A percentile compares a stretch with the other conserved stretches of the same genome.
Evolutionary conservation across 2,329 filamentous ascomycete genomes (phyloP).

Genomic region (Talaromyces pinophilus): DNA sequence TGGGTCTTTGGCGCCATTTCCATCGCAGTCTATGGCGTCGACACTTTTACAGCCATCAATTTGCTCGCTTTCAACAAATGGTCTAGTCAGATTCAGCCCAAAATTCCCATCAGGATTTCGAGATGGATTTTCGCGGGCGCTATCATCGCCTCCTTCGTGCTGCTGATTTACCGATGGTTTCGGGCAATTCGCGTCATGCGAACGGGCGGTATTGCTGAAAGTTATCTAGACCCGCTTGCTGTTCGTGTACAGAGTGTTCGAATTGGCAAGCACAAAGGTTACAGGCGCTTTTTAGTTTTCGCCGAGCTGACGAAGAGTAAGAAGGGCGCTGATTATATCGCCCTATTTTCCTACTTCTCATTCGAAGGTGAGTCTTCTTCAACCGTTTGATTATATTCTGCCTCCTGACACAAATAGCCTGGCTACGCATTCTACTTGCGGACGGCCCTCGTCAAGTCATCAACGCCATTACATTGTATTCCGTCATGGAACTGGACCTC

Average conservation of each 20-base stretch:
- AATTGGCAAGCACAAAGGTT: constrained; percentile 73
- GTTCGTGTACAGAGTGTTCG: constrained; percentile 81
- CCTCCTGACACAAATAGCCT: constrained; percentile 52
- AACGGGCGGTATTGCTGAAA: constrained; percentile 83
- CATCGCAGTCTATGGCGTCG: constrained; percentile 80
- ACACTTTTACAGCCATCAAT: constrained; percentile 91
- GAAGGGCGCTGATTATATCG: constrained; percentile 86
- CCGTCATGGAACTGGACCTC: constrained; percentile 75
- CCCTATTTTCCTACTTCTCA: constrained; percentile 86
- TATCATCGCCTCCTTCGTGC: constrained; percentile 85
- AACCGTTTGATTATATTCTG: neutral
- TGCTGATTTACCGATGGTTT: constrained; percentile 77
- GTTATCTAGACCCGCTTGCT: constrained; percentile 85
- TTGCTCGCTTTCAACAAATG: constrained; percentile 85
- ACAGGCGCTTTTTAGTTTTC: constrained; percentile 88
- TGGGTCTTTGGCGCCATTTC: constrained; percentile 79
- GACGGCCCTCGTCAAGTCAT: constrained; percentile 89
- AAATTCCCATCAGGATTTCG: constrained; percentile 72
- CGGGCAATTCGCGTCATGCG: constrained; percentile 78
- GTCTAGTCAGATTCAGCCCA: constrained; percentile 79
- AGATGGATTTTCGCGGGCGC: constrained; percentile 96
- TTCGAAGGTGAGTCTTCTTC: constrained; percentile 58
- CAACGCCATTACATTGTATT: constrained; percentile 85
- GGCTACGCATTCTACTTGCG: constrained; percentile 84
- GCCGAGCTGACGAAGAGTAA: constrained; percentile 86